phyloP scores from a whole-genome alignment of 257 asterid genomes.

The Scutellaria minor region DNA sequence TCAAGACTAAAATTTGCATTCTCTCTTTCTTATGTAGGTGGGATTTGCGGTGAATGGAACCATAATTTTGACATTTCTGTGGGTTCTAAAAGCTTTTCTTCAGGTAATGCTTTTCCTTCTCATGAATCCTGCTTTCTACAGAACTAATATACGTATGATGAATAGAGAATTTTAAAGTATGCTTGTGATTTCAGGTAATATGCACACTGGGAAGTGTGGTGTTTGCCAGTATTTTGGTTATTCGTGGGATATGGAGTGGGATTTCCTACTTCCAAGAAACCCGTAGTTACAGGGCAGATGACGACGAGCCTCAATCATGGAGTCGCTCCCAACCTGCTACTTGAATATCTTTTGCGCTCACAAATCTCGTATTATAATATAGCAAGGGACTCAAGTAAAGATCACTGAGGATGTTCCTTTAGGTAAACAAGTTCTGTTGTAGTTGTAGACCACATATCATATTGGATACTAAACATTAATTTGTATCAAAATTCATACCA shows the following conservation, averaged over 20 bases:
- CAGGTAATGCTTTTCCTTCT: slow-evolving; percentile 54
- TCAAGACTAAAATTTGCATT: slow-evolving; percentile 11
- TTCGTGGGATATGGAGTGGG: slow-evolving; percentile 86
- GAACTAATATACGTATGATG: not conserved
- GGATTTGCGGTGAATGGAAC: slow-evolving; percentile 91
- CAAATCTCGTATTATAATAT: no score
- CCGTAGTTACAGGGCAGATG: slow-evolving; percentile 62
- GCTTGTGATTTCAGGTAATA: slow-evolving; percentile 60
- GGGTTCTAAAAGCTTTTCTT: slow-evolving; percentile 90
- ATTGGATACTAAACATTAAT: no score
- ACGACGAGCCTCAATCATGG: slow-evolving; percentile 74
- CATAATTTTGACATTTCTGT: slow-evolving; percentile 76
- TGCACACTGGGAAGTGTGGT: slow-evolving; percentile 94
- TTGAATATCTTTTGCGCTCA: slow-evolving; percentile 32
- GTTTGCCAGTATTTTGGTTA: slow-evolving; percentile 71
- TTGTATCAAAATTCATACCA: no score
- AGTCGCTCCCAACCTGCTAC: slow-evolving; percentile 57
- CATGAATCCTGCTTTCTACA: not conserved
- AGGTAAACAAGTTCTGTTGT: not conserved
- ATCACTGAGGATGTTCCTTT: no score
- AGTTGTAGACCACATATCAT: not conserved
- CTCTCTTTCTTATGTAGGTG: slow-evolving; percentile 54
- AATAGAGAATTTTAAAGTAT: no score
- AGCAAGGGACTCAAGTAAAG: not conserved
- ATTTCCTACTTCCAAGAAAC: slow-evolving; percentile 73